Evolutionary conservation across 805 yeast genomes (phyloP), one percentile per base, ranked within the genome.

Genomic region (Huiozyma naganishii): DNA sequence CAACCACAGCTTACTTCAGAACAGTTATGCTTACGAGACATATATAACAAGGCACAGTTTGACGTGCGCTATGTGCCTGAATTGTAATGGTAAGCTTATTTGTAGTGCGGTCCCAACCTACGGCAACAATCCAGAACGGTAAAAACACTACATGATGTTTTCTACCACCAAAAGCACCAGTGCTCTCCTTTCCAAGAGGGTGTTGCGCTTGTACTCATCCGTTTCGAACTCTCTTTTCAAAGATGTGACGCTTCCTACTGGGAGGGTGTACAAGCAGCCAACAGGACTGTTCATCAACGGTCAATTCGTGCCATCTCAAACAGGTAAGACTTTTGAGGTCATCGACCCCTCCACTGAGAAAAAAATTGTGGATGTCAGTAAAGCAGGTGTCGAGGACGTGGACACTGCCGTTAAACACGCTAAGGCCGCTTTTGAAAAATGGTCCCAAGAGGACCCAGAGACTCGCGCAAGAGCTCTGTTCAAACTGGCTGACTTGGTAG

Each of bases 361-460:
- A 59, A 73, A 68, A 46, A 76, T 85, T 51, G 70, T 80, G 42
- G 73, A 73, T 41, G 78, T 84, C 41, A 79, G 83, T 61, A 89
- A 80, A 59, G 95, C 89, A 39, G 71, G 75, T 46, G 80, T 69
- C 42, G 90, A 74, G 42, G 96, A 88, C 62, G 81, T 88, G 34
- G 89, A 88, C 51, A 53, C 65, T 46, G 97, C 97, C 11, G 96
- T 90, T 30, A 74, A 76, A 32, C 92, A 95, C 34, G 97, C 97
- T 32, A 71, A 76, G 52, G 69, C 68, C 41, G 96, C 96, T 7
- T 86, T 81, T 71, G 69, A 79, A 40, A 94, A 83, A 13, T 87
- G 95, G 94, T 75, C 86, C 42, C 67, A 67, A 38, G 68, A 70
- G 34, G 82, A 83, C 48, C 92, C 94, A n/a, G 55, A 71, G 27